These are phyloP conservation scores for Eucalyptus sp. DNA, from an alignment of 345 rosid species.

Conservation along the genomic window DNA sequence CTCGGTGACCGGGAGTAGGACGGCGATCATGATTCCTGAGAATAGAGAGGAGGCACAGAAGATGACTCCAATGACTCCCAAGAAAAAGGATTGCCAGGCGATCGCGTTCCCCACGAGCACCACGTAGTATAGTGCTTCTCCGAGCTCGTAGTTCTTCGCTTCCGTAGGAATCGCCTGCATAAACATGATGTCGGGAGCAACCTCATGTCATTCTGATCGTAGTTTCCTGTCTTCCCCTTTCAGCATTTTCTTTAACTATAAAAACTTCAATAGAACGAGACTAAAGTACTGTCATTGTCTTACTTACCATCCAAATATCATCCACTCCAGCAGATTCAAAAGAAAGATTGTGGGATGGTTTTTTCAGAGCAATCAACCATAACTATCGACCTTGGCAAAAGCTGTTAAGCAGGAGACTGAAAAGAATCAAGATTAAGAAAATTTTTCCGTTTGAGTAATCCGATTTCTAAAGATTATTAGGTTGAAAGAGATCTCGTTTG, in stretches of 20 bases:
- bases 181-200: background rate
- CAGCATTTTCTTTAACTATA: background rate
- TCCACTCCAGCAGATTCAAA: background rate
- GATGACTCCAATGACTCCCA: constrained; percentile 56
- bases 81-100: constrained; percentile 43
- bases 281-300: background rate
- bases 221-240: background rate
- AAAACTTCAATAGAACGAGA: background rate
- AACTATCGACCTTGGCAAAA: background rate
- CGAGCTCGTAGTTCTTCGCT: constrained; percentile 40
- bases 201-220: background rate
- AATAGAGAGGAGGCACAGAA: constrained; percentile 49
- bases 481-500: background rate
- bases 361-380: background rate
- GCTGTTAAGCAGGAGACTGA: background rate
- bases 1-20: constrained; percentile 49
- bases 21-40: constrained; percentile 38
- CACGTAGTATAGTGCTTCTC: constrained; percentile 36
- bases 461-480: background rate
- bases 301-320: background rate
- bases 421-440: background rate
- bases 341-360: background rate
- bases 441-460: background rate
- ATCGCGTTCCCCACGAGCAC: constrained; percentile 25
- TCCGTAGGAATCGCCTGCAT: constrained; percentile 47